phyloP scores from a whole-genome alignment of 2,329 filamentous ascomycete genomes.

The Sclerotinia subarctica region DNA sequence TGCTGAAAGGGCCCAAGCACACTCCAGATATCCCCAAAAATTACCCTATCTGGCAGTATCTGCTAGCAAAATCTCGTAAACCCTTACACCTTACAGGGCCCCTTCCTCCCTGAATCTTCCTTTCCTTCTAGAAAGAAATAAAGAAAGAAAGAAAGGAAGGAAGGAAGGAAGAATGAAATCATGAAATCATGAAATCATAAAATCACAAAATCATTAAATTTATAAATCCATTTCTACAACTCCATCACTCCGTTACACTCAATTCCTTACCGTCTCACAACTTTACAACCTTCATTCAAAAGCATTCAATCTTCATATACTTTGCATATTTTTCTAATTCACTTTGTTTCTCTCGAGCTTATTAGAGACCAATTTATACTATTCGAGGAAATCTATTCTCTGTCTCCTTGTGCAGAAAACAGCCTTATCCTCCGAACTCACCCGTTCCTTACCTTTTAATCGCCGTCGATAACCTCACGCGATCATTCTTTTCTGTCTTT shows the following conservation, averaged over 20 bases:
- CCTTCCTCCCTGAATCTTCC: background rate
- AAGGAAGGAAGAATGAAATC: too few species aligned
- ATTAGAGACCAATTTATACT: background rate
- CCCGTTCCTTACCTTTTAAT: slow-evolving; percentile 13
- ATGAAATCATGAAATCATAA: background rate
- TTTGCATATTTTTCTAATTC: background rate
- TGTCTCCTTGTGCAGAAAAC: background rate
- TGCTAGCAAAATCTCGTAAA: background rate
- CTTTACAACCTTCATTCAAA: background rate
- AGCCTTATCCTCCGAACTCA: slow-evolving; percentile 3
- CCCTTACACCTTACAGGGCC: background rate
- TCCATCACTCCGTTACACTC: background rate
- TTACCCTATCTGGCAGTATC: background rate
- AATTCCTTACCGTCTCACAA: background rate
- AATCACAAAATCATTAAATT: background rate
- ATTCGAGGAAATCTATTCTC: background rate
- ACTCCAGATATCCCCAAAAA: background rate
- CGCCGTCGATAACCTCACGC: slow-evolving; percentile 17
- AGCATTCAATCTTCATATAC: background rate
- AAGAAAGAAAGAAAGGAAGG: too few species aligned
- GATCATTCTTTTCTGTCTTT: slow-evolving; percentile 9
- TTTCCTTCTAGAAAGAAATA: slow-evolving; percentile 3
- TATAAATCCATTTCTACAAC: background rate
- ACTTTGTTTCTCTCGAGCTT: background rate
- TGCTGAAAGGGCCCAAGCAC: background rate